Evolutionary conservation across 495 filamentous ascomycete species (phyloP).

Genomic region (Aspergillus cavernicola): DNA sequence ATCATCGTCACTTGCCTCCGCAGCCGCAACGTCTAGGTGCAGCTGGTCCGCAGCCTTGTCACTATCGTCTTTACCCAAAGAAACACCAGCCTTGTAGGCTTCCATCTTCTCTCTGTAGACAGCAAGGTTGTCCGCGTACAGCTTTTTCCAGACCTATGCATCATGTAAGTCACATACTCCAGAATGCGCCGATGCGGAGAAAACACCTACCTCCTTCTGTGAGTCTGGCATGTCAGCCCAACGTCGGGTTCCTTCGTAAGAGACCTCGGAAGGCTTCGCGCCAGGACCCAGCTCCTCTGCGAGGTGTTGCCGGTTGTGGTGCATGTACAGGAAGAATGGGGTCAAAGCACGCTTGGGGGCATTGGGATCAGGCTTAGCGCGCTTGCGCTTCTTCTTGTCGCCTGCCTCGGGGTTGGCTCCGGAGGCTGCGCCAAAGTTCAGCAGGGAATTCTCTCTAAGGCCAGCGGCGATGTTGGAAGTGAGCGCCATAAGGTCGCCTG

Average conservation of each 20-base stretch:
- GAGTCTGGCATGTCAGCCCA: constrained; percentile 71
- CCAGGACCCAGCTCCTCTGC: constrained; percentile 67
- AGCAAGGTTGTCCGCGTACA: constrained; percentile 72
- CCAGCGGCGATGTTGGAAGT: constrained; percentile 47
- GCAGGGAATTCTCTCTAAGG: constrained; percentile 40
- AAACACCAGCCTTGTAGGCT: constrained; percentile 60
- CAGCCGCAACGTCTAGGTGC: constrained; percentile 54
- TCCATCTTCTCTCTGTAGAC: constrained; percentile 68
- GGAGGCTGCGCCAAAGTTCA: constrained; percentile 36
- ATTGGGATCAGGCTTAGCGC: constrained; percentile 78
- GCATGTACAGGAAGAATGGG: constrained; percentile 91
- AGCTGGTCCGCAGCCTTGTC: constrained; percentile 52
- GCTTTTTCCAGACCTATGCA: constrained; percentile 63
- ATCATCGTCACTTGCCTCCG: constrained; percentile 44
- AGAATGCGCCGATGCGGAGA: background rate
- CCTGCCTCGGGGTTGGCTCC: constrained; percentile 48
- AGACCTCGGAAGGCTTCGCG: constrained; percentile 71
- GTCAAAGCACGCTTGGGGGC: constrained; percentile 91
- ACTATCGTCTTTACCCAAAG: constrained; percentile 51
- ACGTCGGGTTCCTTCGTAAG: constrained; percentile 74
- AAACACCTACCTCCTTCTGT: constrained; percentile 67
- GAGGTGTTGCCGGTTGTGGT: constrained; percentile 73
- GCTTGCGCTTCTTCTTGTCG: constrained; percentile 81
- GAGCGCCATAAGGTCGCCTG: constrained; percentile 44
- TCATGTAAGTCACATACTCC: constrained; percentile 10